Conservation (phyloP, 257 asterid genomes). For the Cynanchum wilfordii region DNA sequence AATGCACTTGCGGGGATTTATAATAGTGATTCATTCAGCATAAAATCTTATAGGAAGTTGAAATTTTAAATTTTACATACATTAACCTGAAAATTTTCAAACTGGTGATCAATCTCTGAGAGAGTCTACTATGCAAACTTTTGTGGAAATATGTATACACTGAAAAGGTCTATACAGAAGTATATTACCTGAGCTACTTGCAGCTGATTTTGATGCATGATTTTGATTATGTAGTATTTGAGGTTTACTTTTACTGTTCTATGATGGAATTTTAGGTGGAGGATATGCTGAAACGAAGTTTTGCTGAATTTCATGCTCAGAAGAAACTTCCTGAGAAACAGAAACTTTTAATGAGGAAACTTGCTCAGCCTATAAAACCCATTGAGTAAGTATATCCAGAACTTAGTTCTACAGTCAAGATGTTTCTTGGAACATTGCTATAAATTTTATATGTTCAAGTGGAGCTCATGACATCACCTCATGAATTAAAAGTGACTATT, state of each 20-base stretch:
- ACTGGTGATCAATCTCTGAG: background rate
- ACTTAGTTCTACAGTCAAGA: slow-evolving; percentile 9
- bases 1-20: background rate
- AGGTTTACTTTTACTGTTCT: background rate
- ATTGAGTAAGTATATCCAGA: slow-evolving; percentile 65
- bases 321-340: slow-evolving; percentile 92
- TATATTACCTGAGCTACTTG: background rate
- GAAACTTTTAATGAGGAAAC: slow-evolving; percentile 75
- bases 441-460: background rate
- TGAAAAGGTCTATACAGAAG: background rate
- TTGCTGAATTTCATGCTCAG: slow-evolving; percentile 99
- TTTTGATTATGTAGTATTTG: background rate
- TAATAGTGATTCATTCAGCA: background rate
- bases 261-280: slow-evolving; percentile 60
- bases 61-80: background rate
- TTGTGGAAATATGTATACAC: background rate
- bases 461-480: background rate
- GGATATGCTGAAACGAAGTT: slow-evolving; percentile 98
- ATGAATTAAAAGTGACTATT: background rate
- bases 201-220: background rate
- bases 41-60: background rate
- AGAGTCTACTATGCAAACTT: background rate
- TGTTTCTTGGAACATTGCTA: slow-evolving; percentile 6
- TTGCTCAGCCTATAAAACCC: slow-evolving; percentile 62
- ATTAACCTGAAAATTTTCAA: background rate